Conservation (phyloP, 768 basidiomycete species). For the Amanita rimosa region DNA sequence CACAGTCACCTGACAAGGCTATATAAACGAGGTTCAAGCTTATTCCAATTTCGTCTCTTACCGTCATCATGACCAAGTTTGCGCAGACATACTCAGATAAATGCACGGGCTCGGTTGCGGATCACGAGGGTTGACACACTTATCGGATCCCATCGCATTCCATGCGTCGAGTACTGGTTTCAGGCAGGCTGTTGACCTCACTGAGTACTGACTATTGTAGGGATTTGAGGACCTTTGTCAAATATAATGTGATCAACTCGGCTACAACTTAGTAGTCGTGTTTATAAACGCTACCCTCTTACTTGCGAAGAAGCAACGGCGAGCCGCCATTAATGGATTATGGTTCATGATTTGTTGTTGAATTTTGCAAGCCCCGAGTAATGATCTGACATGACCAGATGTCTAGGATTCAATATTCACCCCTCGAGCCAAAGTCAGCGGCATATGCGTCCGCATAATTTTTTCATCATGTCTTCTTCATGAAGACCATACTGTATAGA, state of each 20-base stretch:
- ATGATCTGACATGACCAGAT: background rate
- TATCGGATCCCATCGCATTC: slow-evolving; percentile 4
- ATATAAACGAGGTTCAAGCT: background rate
- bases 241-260: too few species aligned
- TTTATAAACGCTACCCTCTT: slow-evolving; percentile 5
- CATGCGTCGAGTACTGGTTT: slow-evolving; percentile 2
- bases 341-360: background rate
- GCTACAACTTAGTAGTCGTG: too few species aligned
- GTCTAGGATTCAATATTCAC: too few species aligned
- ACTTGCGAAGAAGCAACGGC: background rate
- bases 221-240: too few species aligned
- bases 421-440: background rate
- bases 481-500: slow-evolving; percentile 14
- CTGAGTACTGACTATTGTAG: slow-evolving; percentile 1
- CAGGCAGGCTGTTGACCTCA: background rate
- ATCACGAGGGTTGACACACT: background rate
- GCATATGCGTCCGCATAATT: slow-evolving; percentile 18
- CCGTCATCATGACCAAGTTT: background rate
- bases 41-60: background rate
- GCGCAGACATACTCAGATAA: background rate
- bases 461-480: slow-evolving; percentile 23
- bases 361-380: background rate
- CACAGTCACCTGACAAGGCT: background rate
- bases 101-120: background rate
- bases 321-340: too few species aligned